Base-by-base conservation (phyloP, 2,329 filamentous ascomycete genomes). In the Metarhizium rileyi region DNA sequence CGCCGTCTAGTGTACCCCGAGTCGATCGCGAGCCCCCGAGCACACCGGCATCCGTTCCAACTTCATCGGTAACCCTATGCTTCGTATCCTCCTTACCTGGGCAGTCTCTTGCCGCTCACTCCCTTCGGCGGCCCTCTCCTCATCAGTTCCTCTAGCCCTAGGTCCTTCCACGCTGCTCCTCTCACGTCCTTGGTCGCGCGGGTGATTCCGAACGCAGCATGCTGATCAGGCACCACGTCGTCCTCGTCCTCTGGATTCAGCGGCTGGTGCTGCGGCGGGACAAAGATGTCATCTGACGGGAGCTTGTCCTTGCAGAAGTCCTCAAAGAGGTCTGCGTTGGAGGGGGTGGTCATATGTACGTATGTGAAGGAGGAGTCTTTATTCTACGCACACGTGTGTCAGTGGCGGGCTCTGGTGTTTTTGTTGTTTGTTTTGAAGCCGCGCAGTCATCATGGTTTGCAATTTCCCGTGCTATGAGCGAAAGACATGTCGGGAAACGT, bases 241-340 rank as follows among this genome's bases (percentile, higher is more conserved):
- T 93, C 88, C 68, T 93, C 87, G 64, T 93, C 87, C 66, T 93
- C 87, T 0, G 88, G 87, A 63, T 93, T 91, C 61, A 90, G 76
- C 38, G 87, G 88, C 64, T 89, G 86, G 63, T 90, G 81, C 54
- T 88, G 80, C 7, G 81, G 81, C 30, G 85, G 81, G n/a, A 94
- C 85, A 66, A 87, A 86, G 63, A 93, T 87, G 50, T 90, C 86
- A 68, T 93, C 87, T 53, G 77, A 72, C n/a, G 83, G 82, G 42
- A 86, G 76, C 60, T 75, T 78, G 69, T 85, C 81, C 62, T 78
- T 80, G 74, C 80, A 84, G 62, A 86, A 84, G 64, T 85, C 82
- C 64, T 91, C 87, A 57, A 90, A 85, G 54, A 90, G 79, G 68
- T 90, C 87, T 49, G 85, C 86, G 68, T 88, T 79, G 63, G 81